Evolutionary conservation across 352 stramenopile species (phyloP), one percentile per base, ranked within the genome.

Genomic region (Globisporangium perplexum): DNA sequence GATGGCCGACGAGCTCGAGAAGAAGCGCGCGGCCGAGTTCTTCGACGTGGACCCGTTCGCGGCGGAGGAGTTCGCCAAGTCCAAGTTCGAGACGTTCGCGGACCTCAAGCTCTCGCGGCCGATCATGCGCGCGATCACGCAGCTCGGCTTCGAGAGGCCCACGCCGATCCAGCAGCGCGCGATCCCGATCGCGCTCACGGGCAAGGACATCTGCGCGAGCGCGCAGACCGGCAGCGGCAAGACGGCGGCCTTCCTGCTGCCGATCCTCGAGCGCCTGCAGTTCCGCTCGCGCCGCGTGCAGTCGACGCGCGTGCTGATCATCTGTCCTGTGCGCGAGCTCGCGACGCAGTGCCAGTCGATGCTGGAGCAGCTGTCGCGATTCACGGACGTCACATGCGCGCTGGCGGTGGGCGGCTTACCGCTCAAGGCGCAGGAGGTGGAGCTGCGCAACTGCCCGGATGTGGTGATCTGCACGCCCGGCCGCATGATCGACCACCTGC

Each of bases 391-490:
- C 55, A 94, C 86, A 22, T 87, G 77, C 48, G 69, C 83, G 8
- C 77, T 99, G 20, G 93, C 97, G 24, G 95, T 99, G 14, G 97
- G 97, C 56, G 97, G 97, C 42, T 62, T 96, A 38, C 83, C 82
- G 50, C 60, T 97, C 17, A 87, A 92, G 60, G 71, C 77, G 8
- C 92, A 99, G 72, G 97, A 98, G 62, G 77, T 87, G n/a, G 96
- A 99, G 67, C 78, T 99, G 36, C 84, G 96, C 47, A 86, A 87
- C 43, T 71, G 94, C 38, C 97, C 97, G 6, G 96, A 99, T 64
- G 86, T 99, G 31, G 93, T 99, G 38, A 95, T 99, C 42, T 98
- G 95, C 63, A 99, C 97, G 23, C 97, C 97, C 28, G 97, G 97
- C 35, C 90, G 97, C 57, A 95, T 99, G 73, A 87, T 99, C 53